Conservation (phyloP, 805 yeast species). For the Tetrapisispora phaffii region DNA sequence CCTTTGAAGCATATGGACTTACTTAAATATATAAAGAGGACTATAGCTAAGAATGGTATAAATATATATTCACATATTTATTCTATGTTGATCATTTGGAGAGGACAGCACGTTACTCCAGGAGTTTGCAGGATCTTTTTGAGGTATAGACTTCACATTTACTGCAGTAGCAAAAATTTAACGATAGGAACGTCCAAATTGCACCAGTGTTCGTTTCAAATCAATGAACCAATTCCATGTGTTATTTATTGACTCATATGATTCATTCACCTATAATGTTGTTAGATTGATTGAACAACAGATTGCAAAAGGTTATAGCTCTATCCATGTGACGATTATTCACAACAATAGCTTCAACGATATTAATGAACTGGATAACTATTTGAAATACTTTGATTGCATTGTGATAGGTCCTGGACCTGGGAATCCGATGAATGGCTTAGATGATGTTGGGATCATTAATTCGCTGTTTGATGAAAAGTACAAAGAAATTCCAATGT, state of each 20-base stretch:
- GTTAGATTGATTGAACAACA: constrained; percentile 48
- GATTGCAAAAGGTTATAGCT: constrained; percentile 24
- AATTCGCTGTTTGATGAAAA: constrained; percentile 40
- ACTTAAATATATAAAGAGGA: too few relatives aligned
- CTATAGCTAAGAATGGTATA: too few relatives aligned
- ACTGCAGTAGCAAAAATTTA: too few relatives aligned
- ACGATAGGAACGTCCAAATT: too few relatives aligned
- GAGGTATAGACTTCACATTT: too few relatives aligned
- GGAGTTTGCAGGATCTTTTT: too few relatives aligned
- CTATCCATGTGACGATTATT: constrained; percentile 28
- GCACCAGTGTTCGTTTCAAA: background rate
- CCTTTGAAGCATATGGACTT: too few relatives aligned
- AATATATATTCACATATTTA: too few relatives aligned
- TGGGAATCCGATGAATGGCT: constrained; percentile 60
- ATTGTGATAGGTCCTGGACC: constrained; percentile 96
- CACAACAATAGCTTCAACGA: constrained; percentile 31
- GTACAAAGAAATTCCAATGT: constrained; percentile 42
- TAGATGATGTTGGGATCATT: constrained; percentile 63
- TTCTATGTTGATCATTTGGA: too few relatives aligned
- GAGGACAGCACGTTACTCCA: too few relatives aligned
- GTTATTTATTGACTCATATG: constrained; percentile 73
- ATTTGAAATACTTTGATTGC: constrained; percentile 53
- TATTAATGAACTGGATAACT: constrained; percentile 30
- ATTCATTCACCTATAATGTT: constrained; percentile 85
- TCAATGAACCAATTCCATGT: constrained; percentile 15